A percentile compares a stretch with the other conserved stretches of the same genome.
Conservation (phyloP, 129 eudicot genomes). For the Lactuca saligna region DNA sequence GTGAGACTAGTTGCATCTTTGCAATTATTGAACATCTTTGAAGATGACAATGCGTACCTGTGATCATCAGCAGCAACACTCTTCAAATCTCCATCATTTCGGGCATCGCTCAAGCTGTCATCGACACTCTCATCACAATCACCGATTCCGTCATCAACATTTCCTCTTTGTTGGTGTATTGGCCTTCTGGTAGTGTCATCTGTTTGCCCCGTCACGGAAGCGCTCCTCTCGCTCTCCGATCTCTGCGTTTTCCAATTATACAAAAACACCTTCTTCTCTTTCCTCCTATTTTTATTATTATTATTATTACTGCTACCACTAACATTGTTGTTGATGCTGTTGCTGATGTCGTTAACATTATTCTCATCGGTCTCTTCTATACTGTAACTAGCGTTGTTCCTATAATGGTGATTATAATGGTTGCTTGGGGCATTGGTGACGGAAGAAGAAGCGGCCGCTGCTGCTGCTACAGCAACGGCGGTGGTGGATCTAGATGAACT, state of each 20-base stretch:
- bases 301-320: conserved; percentile 9
- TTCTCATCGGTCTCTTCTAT: conserved; percentile 21
- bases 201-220: conserved; percentile 28
- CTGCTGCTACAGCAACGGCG: conserved; percentile 18
- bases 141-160: conserved; percentile 30
- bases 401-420: conserved; percentile 39
- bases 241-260: conserved; percentile 79
- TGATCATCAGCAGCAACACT: conserved; percentile 40
- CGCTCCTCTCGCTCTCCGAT: conserved; percentile 72
- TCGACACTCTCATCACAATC: conserved; percentile 65
- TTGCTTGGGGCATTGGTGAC: conserved; percentile 31
- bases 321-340: conserved; percentile 7
- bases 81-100: conserved; percentile 60
- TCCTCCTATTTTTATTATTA: conserved; percentile 28
- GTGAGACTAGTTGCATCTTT: conserved; percentile 32
- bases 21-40: conserved; percentile 40
- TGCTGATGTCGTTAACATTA: conserved; percentile 10
- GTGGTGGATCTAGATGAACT: conserved; percentile 68
- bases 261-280: conserved; percentile 68
- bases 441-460: conserved; percentile 30
- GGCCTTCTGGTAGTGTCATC: conserved; percentile 8
- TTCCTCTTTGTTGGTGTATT: conserved; percentile 15
- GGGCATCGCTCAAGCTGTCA: conserved; percentile 73
- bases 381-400: conserved; percentile 11
- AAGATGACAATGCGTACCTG: conserved; percentile 41